Percentiles rank a stretch among this genome's conserved stretches.
Conservation (phyloP, 495 filamentous ascomycete species). For the Terfezia claveryi region DNA sequence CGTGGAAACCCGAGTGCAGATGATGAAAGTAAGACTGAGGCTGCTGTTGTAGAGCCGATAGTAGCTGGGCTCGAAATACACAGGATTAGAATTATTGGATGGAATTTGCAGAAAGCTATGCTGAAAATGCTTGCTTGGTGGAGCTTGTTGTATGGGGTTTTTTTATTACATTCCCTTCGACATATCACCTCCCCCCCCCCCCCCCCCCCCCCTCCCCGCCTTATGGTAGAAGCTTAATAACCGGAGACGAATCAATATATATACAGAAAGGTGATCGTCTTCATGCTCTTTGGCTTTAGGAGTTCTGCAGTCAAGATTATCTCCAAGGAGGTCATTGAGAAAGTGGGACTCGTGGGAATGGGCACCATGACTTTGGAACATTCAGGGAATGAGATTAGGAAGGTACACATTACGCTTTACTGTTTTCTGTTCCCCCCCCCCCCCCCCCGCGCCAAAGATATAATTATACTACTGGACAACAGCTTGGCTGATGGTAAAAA, state of each 20-base stretch:
- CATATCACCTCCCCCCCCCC: not conserved
- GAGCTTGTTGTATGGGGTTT: constrained; percentile 35
- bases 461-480: no score
- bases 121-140: constrained; percentile 45
- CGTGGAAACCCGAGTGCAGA: not conserved
- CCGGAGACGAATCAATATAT: not conserved
- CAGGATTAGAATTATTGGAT: constrained; percentile 4
- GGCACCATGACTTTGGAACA: constrained; percentile 41
- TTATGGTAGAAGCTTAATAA: no score
- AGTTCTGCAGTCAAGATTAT: constrained; percentile 44
- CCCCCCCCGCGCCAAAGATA: no score
- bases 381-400: constrained; percentile 37
- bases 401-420: no score
- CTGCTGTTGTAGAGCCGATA: not conserved
- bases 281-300: constrained; percentile 43
- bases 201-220: no score
- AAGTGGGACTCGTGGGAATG: constrained; percentile 43
- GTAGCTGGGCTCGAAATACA: not conserved
- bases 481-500: no score
- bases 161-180: not conserved
- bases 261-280: constrained; percentile 36
- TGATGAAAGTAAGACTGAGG: not conserved
- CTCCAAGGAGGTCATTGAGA: constrained; percentile 42
- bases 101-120: constrained; percentile 39
- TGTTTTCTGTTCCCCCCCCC: no score